These are phyloP conservation scores for Chlorella sp. DNA, from an alignment of 139 green algal species.

Conservation along the genomic window DNA sequence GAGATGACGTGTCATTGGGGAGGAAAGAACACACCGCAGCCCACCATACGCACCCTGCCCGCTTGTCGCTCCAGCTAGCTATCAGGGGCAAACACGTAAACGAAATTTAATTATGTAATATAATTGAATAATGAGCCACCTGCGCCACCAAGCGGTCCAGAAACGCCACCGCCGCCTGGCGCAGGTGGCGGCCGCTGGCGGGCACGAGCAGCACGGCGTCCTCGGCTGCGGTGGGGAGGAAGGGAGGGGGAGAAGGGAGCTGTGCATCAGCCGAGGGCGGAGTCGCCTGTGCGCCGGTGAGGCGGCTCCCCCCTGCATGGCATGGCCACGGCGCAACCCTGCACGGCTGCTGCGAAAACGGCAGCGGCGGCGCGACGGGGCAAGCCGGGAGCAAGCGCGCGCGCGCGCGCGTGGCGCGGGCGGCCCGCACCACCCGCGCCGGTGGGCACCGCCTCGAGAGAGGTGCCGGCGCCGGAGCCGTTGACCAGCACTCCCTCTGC, in stretches of 20 bases:
- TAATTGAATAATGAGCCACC: conserved; percentile 25
- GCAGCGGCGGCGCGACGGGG: background rate
- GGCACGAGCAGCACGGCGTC: conserved; percentile 42
- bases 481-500: conserved; percentile 6
- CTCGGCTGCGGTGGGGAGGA: background rate
- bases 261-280: background rate
- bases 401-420: background rate
- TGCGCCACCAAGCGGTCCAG: conserved; percentile 28
- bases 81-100: too few species aligned
- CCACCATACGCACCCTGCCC: too few species aligned
- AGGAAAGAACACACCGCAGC: too few species aligned
- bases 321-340: background rate
- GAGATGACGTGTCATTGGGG: background rate
- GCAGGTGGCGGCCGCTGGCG: background rate
- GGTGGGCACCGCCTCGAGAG: background rate
- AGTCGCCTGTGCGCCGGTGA: background rate
- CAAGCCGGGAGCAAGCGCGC: background rate
- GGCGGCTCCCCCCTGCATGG: too few species aligned
- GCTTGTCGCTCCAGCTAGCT: too few species aligned
- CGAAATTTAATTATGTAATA: too few species aligned
- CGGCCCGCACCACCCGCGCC: background rate
- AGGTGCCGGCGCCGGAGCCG: background rate
- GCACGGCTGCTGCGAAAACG: background rate
- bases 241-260: background rate
- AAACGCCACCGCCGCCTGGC: conserved; percentile 11